phyloP scores from a whole-genome alignment of 331 rosid species.

The Ulmus americana region DNA sequence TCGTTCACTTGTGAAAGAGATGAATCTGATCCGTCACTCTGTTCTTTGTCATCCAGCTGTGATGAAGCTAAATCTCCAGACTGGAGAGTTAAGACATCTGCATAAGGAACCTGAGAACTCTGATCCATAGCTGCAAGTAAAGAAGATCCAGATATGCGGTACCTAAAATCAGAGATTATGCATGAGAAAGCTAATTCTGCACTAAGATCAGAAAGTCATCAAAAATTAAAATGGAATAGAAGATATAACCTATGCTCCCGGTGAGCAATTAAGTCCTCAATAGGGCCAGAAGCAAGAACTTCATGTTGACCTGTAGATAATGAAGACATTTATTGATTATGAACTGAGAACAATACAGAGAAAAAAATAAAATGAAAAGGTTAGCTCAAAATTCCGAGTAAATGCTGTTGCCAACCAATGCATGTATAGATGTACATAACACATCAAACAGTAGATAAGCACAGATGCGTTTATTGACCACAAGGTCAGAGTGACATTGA shows the following conservation, averaged over 20 bases:
- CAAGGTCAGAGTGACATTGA: too few relatives aligned
- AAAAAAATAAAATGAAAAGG: not conserved
- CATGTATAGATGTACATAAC: not conserved
- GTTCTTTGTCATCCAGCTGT: slow-evolving; percentile 56
- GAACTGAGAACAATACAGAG: not conserved
- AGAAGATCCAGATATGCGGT: slow-evolving; percentile 96
- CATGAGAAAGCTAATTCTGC: slow-evolving; percentile 20
- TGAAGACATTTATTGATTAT: slow-evolving; percentile 12
- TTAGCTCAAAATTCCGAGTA: not conserved
- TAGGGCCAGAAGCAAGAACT: slow-evolving; percentile 99
- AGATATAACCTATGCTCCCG: slow-evolving; percentile 83
- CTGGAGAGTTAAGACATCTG: slow-evolving; percentile 56
- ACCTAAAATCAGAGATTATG: slow-evolving; percentile 46
- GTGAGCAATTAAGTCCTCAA: slow-evolving; percentile 94
- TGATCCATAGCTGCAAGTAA: slow-evolving; percentile 99
- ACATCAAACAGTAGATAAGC: not conserved
- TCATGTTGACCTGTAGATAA: slow-evolving; percentile 75
- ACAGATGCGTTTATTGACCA: not conserved
- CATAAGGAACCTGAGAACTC: slow-evolving; percentile 82
- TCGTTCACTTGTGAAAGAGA: slow-evolving; percentile 39
- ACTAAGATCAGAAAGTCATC: slow-evolving; percentile 17
- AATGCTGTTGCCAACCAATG: not conserved
- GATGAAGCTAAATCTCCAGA: slow-evolving; percentile 42
- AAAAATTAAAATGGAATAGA: slow-evolving; percentile 13
- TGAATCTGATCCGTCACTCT: slow-evolving; percentile 51